A percentile compares a stretch with the other conserved stretches of the same genome.
phyloP scores from a whole-genome alignment of 352 stramenopile species.

The Globisporangium cederbergense region DNA sequence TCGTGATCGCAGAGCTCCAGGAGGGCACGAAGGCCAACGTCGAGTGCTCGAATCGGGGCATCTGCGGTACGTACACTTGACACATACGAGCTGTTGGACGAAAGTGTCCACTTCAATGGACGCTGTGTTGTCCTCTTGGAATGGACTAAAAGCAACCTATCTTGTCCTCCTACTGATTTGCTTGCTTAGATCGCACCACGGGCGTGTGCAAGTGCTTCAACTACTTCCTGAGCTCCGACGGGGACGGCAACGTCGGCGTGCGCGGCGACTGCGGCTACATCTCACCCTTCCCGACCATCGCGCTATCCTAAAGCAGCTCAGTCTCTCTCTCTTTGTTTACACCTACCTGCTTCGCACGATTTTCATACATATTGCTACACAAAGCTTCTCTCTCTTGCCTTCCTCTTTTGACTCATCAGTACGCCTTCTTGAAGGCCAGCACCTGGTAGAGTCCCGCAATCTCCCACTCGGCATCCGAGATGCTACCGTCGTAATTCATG shows the following conservation, averaged over 20 bases:
- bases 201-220: slow-evolving; percentile 71
- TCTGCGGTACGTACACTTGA: slow-evolving; percentile 49
- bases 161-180: not conserved
- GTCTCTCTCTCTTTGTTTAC: not conserved
- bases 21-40: slow-evolving; percentile 77
- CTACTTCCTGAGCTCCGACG: slow-evolving; percentile 75
- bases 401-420: slow-evolving; percentile 25
- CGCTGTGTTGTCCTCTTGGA: not conserved
- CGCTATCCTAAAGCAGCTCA: slow-evolving; percentile 26
- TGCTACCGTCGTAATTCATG: slow-evolving; percentile 77
- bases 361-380: slow-evolving; percentile 16
- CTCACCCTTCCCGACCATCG: slow-evolving; percentile 52
- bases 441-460: slow-evolving; percentile 85
- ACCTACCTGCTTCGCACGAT: not conserved
- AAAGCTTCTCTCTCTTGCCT: not conserved
- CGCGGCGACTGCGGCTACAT: slow-evolving; percentile 91
- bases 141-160: slow-evolving; percentile 1
- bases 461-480: slow-evolving; percentile 86
- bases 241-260: slow-evolving; percentile 62
- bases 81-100: not conserved
- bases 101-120: not conserved
- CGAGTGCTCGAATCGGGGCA: slow-evolving; percentile 65
- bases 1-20: slow-evolving; percentile 32
- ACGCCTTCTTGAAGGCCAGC: slow-evolving; percentile 82
- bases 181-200: slow-evolving; percentile 43